Conservation (phyloP, 179 eudicot species). For the Kewa caespitosa region DNA sequence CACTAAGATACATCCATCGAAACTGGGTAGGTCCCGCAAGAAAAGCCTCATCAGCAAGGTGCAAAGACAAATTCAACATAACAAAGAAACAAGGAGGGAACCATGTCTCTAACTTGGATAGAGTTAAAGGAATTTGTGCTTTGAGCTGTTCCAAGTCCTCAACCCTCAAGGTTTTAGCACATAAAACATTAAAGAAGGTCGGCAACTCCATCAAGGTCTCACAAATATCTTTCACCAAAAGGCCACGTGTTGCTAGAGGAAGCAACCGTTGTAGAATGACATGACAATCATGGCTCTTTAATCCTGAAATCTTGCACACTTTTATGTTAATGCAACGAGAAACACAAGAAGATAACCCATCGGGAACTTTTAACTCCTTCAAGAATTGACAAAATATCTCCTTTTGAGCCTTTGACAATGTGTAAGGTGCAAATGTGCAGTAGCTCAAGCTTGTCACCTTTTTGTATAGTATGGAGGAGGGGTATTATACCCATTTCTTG, state of each 20-base stretch:
- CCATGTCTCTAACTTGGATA: background rate
- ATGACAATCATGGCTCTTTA: background rate
- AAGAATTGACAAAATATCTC: background rate
- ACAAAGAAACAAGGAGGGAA: background rate
- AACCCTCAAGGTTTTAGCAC: background rate
- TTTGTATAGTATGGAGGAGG: background rate
- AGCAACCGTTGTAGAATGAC: background rate
- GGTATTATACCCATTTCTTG: background rate
- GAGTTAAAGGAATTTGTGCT: background rate
- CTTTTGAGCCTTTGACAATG: background rate
- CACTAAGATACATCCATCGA: background rate
- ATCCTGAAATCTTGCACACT: background rate
- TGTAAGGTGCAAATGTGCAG: constrained; percentile 8
- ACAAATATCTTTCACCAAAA: background rate
- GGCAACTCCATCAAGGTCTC: background rate
- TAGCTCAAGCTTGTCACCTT: background rate
- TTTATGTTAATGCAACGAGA: constrained; percentile 4
- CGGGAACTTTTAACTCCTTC: background rate
- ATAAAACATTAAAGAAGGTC: background rate
- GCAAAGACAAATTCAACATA: background rate
- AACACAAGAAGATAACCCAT: constrained; percentile 13
- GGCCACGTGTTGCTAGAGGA: background rate
- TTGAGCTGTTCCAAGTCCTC: background rate
- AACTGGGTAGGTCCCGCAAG: background rate
- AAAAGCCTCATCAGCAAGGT: background rate